phyloP scores from a whole-genome alignment of 2,329 filamentous ascomycete species.

The Cyphellophora europaea region DNA sequence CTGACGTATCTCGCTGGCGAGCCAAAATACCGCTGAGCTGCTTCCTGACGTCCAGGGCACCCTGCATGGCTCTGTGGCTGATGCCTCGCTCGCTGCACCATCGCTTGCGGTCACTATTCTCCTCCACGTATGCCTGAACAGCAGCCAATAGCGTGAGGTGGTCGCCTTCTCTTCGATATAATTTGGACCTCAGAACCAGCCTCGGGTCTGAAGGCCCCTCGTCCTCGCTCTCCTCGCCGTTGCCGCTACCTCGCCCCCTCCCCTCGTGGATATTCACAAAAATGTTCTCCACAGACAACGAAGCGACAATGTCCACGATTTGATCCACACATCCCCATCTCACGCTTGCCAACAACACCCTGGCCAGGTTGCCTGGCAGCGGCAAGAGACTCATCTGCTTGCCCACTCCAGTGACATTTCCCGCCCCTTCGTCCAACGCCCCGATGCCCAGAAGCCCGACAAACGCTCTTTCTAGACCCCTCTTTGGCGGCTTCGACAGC shows the following conservation, averaged over 20 bases:
- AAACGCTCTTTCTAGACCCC: conserved; percentile 72
- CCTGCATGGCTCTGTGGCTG: conserved; percentile 55
- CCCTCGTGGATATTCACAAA: conserved; percentile 52
- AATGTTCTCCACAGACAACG: conserved; percentile 55
- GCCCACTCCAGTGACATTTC: conserved; percentile 64
- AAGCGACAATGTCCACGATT: conserved; percentile 72
- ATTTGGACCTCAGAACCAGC: conserved; percentile 39
- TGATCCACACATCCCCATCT: conserved; percentile 67
- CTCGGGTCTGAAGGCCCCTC: conserved; percentile 5
- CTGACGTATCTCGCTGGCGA: conserved; percentile 1
- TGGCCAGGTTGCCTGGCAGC: conserved; percentile 68
- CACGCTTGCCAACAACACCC: conserved; percentile 73
- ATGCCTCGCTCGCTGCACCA: conserved; percentile 53
- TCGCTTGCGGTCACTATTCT: conserved; percentile 47
- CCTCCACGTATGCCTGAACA: conserved; percentile 50
- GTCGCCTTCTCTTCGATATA: conserved; percentile 53
- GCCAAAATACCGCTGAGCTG: conserved; percentile 14
- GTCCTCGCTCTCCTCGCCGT: conserved; percentile 5
- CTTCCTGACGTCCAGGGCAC: conserved; percentile 42
- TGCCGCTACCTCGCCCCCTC: conserved; percentile 24
- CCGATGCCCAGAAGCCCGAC: conserved; percentile 70
- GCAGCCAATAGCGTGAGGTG: conserved; percentile 54
- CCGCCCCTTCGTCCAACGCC: conserved; percentile 58
- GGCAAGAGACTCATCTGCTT: conserved; percentile 73
- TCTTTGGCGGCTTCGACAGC: conserved; percentile 68